phyloP scores from a whole-genome alignment of 2,329 filamentous ascomycete species.

The Ceratocystis alfenasii region DNA sequence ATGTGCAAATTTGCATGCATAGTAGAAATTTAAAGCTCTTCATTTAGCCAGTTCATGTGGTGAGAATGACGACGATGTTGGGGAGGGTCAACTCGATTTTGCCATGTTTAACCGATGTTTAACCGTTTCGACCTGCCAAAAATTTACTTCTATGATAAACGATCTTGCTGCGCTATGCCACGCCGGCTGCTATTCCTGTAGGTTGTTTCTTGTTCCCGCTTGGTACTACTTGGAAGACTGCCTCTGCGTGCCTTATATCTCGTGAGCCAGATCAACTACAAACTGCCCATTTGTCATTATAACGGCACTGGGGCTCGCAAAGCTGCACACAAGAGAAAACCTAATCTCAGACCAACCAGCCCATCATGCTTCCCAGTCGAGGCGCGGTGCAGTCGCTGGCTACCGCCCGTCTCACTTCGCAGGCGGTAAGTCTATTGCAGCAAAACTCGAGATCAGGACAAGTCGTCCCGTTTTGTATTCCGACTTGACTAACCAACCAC shows the following conservation, averaged over 20 bases:
- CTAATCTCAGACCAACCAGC: neutral
- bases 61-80: neutral
- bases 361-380: slow-evolving; percentile 37
- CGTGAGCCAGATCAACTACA: too few relatives aligned
- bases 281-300: too few relatives aligned
- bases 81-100: neutral
- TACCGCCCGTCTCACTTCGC: slow-evolving; percentile 28
- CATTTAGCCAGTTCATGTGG: neutral
- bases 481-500: neutral
- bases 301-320: too few relatives aligned
- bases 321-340: neutral
- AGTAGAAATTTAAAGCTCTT: neutral
- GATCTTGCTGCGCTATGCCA: slow-evolving; percentile 8
- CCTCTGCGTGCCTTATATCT: too few relatives aligned
- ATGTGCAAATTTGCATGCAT: neutral
- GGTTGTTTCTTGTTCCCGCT: too few relatives aligned
- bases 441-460: neutral
- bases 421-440: slow-evolving; percentile 26
- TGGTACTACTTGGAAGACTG: too few relatives aligned
- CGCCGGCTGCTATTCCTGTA: too few relatives aligned
- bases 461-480: neutral
- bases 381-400: slow-evolving; percentile 34
- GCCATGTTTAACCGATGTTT: slow-evolving; percentile 21
- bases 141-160: slow-evolving; percentile 21
- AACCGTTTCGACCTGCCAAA: slow-evolving; percentile 21